Evolutionary conservation across 2,329 filamentous ascomycete species (phyloP).

Genomic region (Dissoconium aciculare): DNA sequence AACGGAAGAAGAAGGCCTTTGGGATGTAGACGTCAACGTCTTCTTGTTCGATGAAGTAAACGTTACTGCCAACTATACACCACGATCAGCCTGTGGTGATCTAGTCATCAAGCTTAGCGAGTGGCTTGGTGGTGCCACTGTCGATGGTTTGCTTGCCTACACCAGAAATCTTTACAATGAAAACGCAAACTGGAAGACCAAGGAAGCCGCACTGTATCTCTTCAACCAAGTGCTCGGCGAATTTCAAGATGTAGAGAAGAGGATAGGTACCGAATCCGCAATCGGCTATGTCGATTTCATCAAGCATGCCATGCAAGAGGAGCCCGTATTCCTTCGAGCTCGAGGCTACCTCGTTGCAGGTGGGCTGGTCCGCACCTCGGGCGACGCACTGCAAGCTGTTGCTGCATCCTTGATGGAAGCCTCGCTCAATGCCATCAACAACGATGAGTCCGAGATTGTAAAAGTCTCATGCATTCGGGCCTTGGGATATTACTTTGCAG

Average conservation of each 20-base stretch:
- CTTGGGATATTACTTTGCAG: constrained; percentile 52
- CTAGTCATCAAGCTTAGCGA: constrained; percentile 84
- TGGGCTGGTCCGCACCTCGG: constrained; percentile 56
- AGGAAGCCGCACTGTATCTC: constrained; percentile 72
- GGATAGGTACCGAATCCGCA: constrained; percentile 53
- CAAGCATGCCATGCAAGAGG: constrained; percentile 54
- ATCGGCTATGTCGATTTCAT: constrained; percentile 68
- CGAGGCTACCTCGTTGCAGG: constrained; percentile 79
- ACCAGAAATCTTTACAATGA: constrained; percentile 57
- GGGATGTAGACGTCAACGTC: constrained; percentile 92
- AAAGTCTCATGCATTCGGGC: constrained; percentile 84
- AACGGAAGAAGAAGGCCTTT: constrained; percentile 81
- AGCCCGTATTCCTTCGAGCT: constrained; percentile 66
- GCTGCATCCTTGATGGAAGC: constrained; percentile 53
- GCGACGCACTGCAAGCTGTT: constrained; percentile 36
- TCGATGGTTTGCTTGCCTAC: constrained; percentile 66
- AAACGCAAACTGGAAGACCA: constrained; percentile 44
- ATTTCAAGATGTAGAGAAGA: constrained; percentile 61
- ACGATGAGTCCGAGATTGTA: constrained; percentile 71
- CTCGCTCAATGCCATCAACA: constrained; percentile 59
- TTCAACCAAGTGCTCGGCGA: constrained; percentile 74
- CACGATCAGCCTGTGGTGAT: constrained; percentile 82
- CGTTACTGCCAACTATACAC: constrained; percentile 89
- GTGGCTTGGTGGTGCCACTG: constrained; percentile 62
- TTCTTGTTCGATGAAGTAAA: constrained; percentile 92